These are phyloP conservation scores for Colletotrichum somersetense DNA, from an alignment of 2,329 filamentous ascomycete species.

Conservation along the genomic window DNA sequence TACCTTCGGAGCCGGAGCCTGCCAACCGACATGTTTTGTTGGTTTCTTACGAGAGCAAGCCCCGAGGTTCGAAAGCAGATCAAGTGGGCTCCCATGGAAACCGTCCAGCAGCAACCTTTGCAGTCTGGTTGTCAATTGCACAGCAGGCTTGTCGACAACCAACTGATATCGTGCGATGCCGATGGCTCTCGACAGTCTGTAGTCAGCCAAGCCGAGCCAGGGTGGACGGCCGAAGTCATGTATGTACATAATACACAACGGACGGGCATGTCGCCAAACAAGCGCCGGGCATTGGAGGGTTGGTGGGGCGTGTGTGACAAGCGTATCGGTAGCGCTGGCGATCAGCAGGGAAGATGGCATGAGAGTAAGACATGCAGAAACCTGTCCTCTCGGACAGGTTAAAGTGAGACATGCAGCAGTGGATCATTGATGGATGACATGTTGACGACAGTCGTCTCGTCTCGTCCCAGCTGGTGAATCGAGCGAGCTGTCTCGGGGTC, in stretches of 20 bases:
- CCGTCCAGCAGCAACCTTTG: not conserved
- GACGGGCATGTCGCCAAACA: conserved; percentile 33
- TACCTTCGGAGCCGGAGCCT: conserved; percentile 3
- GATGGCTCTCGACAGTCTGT: not conserved
- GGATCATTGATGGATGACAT: conserved; percentile 47
- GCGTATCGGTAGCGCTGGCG: conserved; percentile 36
- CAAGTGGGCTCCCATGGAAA: conserved; percentile 4
- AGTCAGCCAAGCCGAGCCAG: no score
- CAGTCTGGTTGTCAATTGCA: not conserved
- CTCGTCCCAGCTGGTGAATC: conserved; percentile 11
- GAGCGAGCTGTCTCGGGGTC: not conserved
- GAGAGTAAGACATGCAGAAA: conserved; percentile 50
- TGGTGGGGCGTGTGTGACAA: conserved; percentile 43
- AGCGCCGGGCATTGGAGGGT: conserved; percentile 41
- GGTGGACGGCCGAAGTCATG: conserved; percentile 15
- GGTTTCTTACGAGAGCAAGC: conserved; percentile 10
- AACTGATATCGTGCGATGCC: conserved; percentile 14
- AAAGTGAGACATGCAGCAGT: conserved; percentile 53
- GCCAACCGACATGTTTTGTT: conserved; percentile 15
- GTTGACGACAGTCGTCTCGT: conserved; percentile 32
- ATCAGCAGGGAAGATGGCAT: conserved; percentile 43
- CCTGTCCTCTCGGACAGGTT: conserved; percentile 52
- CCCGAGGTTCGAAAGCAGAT: conserved; percentile 15
- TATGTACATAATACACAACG: not conserved
- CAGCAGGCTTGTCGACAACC: conserved; percentile 12